phyloP scores from a whole-genome alignment of 2,329 filamentous ascomycete genomes.

The Myriosclerotinia scirpicola region DNA sequence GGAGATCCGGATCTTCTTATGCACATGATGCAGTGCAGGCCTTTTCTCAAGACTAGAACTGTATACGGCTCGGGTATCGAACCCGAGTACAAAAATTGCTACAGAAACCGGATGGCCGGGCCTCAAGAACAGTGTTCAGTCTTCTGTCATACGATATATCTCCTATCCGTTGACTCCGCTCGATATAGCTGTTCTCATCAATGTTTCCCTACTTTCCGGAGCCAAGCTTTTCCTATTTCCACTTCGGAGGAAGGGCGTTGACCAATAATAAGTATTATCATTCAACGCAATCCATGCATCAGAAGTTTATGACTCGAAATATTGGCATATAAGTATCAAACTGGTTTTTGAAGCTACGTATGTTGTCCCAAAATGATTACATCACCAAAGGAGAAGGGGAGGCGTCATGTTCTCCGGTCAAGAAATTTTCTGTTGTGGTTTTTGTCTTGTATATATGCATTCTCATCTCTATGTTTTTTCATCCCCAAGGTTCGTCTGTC shows the following conservation, averaged over 20 bases:
- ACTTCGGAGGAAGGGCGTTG: background rate
- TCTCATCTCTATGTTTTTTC: background rate
- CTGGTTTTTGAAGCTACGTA: background rate
- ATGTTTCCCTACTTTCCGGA: background rate
- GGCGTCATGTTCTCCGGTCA: background rate
- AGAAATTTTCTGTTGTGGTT: background rate
- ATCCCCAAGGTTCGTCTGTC: background rate
- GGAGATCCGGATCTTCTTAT: background rate
- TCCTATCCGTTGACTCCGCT: background rate
- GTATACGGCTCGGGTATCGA: background rate
- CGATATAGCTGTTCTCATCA: background rate
- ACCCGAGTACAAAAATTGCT: background rate
- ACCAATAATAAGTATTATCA: background rate
- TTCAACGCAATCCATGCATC: constrained; percentile 1
- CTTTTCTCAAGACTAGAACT: background rate
- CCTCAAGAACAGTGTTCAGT: background rate
- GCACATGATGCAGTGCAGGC: background rate
- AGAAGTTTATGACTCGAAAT: background rate
- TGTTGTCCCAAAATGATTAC: background rate
- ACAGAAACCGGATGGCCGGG: background rate
- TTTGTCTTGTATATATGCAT: background rate
- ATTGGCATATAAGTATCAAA: background rate
- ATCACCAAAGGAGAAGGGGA: background rate
- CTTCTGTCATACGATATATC: background rate
- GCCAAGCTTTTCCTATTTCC: background rate